Evolutionary conservation across 495 filamentous ascomycete genomes (phyloP).

Genomic region (Trichocladium antarcticum): DNA sequence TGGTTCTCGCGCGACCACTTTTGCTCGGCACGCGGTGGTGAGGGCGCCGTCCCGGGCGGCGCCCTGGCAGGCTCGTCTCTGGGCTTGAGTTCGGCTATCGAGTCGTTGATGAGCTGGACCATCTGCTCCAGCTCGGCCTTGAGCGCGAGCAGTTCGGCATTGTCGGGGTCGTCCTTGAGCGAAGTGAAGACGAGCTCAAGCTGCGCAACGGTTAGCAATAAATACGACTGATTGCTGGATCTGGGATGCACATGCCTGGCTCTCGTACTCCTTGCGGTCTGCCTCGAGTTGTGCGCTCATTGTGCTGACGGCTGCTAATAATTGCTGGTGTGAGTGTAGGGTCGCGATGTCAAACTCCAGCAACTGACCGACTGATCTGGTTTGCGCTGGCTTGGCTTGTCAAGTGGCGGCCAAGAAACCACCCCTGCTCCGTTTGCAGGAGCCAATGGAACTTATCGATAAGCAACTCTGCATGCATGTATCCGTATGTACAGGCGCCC

Average conservation of each 20-base stretch:
- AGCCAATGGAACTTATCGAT: no score
- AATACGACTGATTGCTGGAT: not conserved
- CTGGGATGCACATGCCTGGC: constrained; percentile 48
- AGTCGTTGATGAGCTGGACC: constrained; percentile 64
- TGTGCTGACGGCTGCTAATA: not conserved
- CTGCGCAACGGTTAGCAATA: constrained; percentile 33
- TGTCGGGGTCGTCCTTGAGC: constrained; percentile 74
- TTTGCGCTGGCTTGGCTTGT: no score
- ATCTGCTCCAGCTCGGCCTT: constrained; percentile 74
- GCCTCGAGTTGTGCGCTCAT: constrained; percentile 48
- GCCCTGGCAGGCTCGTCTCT: constrained; percentile 30
- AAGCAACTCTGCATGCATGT: no score
- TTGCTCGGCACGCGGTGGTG: constrained; percentile 38
- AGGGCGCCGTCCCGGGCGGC: constrained; percentile 32
- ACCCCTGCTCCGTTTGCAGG: no score
- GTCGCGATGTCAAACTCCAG: no score
- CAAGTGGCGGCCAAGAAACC: no score
- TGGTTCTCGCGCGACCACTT: constrained; percentile 69
- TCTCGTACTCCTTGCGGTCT: constrained; percentile 71
- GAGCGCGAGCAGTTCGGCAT: constrained; percentile 67
- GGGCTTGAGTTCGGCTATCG: constrained; percentile 67
- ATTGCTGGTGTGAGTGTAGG: not conserved
- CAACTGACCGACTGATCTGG: no score
- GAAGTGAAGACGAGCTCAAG: constrained; percentile 68
- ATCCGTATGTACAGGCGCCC: no score